Base-by-base conservation (phyloP, 441 rosid species). In the Iberis amara region DNA sequence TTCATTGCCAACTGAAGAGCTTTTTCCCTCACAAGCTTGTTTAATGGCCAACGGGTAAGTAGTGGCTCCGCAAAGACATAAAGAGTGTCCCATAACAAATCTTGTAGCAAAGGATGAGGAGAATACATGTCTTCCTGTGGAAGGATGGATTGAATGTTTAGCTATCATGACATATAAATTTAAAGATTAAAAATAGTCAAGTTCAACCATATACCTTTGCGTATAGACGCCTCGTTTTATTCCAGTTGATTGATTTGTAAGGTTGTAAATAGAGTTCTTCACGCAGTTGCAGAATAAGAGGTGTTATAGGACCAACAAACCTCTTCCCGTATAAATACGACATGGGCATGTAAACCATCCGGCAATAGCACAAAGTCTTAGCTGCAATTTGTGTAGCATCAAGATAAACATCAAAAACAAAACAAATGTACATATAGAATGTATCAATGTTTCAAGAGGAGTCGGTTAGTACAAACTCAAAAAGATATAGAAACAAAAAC, bases 291-390 rank as follows among this genome's bases (percentile, higher is more conserved):
- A 52, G 28, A 36, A 78, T 56, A 45, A 81, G 62, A 9, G 63
- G 63, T 5, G 79, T 81, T 39, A 74, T 32, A 4, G 71, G 56
- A 47, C 71, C 81, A 41, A 80, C 79, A 48, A 78, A 80, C 31
- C 77, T 71, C 46, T 70, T 79, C 31, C 85, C 81, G 15, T 79
- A 79, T 26, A 79, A 65, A 47, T 79, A 79, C 0, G 82, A 79
- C 80, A 80, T 75, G 4, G 86, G 80, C 82, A 80, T 75, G 50
- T 78, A 78, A 32, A 74, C 78, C 65, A 78, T 64, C 32, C 83
- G 75, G 28, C 69, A 37, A 40, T 80, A 80, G 52, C 81, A 76
- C 54, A 69, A 51, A 68, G 64, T 55, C 31, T 77, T 80, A n/a
- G n/a, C n/a, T n/a, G n/a, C n/a, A n/a, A n/a, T n/a, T n/a, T n/a